phyloP scores from a whole-genome alignment of 1,284 basidiomycete genomes.

The Butyriboletus regius region DNA sequence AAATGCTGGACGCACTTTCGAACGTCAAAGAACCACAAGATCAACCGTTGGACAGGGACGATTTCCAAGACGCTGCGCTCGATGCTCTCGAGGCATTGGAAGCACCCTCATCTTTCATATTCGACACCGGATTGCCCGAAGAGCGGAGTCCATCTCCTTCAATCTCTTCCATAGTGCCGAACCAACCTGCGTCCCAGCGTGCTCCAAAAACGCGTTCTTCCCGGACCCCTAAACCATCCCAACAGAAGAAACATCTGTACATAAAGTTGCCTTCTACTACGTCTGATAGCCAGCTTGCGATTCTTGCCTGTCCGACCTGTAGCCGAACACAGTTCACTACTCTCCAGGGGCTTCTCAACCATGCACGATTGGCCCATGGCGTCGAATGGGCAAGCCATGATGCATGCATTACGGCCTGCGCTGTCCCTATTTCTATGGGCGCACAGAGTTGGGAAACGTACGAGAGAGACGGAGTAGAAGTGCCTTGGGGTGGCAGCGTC shows the following conservation, averaged over 20 bases:
- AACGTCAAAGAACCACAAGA: conserved; percentile 13
- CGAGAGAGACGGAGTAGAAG: conserved; percentile 51
- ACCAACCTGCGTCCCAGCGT: conserved; percentile 17
- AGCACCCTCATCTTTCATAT: conserved; percentile 44
- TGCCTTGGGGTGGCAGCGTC: conserved; percentile 38
- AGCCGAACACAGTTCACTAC: conserved; percentile 57
- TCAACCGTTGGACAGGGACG: conserved; percentile 18
- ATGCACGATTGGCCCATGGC: conserved; percentile 60
- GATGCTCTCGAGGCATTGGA: conserved; percentile 53
- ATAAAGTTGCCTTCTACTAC: conserved; percentile 34
- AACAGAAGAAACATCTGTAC: conserved; percentile 42
- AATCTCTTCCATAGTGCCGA: conserved; percentile 15
- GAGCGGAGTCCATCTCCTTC: conserved; percentile 22
- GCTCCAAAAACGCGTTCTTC: conserved; percentile 34
- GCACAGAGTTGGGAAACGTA: conserved; percentile 41
- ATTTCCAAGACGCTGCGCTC: conserved; percentile 48
- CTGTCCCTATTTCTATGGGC: conserved; percentile 38
- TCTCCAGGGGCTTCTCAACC: conserved; percentile 71
- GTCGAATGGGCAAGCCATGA: conserved; percentile 69
- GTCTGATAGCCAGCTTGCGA: conserved; percentile 34
- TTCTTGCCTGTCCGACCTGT: conserved; percentile 58
- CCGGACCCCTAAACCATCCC: conserved; percentile 30
- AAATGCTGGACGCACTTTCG: conserved; percentile 48
- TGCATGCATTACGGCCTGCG: conserved; percentile 62
- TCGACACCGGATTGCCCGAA: conserved; percentile 34